Percentiles rank a stretch among this genome's conserved stretches.
Conservation (phyloP, 352 stramenopile species). For the Aphanomyces cochlioides region DNA sequence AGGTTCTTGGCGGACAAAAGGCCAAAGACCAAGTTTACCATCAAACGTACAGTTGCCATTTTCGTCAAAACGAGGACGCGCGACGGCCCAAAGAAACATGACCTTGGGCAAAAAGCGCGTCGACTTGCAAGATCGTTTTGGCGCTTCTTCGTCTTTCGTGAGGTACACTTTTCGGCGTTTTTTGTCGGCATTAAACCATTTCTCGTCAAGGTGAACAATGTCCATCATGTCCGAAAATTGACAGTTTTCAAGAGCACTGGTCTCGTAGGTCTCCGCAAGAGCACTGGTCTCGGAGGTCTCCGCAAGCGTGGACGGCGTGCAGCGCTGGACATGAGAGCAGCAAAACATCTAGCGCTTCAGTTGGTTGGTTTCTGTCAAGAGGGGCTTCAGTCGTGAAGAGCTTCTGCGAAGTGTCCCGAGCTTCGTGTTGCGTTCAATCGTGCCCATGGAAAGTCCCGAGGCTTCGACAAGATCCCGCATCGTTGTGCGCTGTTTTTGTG, state of each 20-base stretch:
- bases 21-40: conserved; percentile 36
- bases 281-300: not conserved
- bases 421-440: not conserved
- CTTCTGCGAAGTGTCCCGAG: not conserved
- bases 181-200: not conserved
- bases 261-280: not conserved
- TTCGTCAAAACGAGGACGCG: not conserved
- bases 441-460: not conserved
- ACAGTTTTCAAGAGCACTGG: not conserved
- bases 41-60: conserved; percentile 15
- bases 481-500: not conserved
- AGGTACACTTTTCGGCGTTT: conserved; percentile 26
- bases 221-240: conserved; percentile 9
- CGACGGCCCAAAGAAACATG: conserved; percentile 35
- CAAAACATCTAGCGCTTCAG: not conserved
- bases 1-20: conserved; percentile 22
- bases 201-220: conserved; percentile 16
- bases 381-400: not conserved
- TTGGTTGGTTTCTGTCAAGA: not conserved
- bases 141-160: conserved; percentile 22
- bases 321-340: not conserved
- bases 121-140: conserved; percentile 15
- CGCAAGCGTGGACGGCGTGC: not conserved
- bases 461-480: not conserved
- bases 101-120: conserved; percentile 39